phyloP scores from a whole-genome alignment of 2,329 filamentous ascomycete genomes.

The Pseudogymnoascus sp. region DNA sequence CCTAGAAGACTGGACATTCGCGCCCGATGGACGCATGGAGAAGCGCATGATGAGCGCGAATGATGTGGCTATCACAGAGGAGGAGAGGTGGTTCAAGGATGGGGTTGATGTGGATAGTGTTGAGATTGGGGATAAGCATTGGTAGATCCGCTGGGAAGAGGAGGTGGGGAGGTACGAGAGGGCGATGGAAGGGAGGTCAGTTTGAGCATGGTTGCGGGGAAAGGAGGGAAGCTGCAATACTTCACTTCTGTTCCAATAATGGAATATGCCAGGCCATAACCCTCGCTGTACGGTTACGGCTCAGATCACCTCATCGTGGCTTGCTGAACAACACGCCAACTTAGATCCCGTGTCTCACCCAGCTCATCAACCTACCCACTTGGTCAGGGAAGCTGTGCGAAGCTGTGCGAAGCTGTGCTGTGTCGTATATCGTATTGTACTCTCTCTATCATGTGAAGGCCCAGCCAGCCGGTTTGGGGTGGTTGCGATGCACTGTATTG shows the following conservation, averaged over 20 bases:
- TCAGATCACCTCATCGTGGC: neutral
- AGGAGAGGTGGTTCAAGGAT: slow-evolving; percentile 61
- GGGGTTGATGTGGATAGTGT: slow-evolving; percentile 62
- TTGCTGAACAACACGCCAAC: neutral
- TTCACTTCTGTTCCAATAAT: neutral
- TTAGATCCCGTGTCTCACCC: neutral
- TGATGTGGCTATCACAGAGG: slow-evolving; percentile 54
- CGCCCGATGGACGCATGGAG: slow-evolving; percentile 58
- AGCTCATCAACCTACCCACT: neutral
- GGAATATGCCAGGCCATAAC: neutral
- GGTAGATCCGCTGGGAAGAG: slow-evolving; percentile 35
- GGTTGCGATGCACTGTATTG: neutral
- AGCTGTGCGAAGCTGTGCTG: neutral
- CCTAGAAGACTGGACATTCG: slow-evolving; percentile 72
- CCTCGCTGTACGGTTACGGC: neutral
- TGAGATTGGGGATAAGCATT: slow-evolving; percentile 58
- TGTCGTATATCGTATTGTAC: neutral
- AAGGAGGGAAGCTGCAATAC: neutral
- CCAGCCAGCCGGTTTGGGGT: neutral
- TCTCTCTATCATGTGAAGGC: neutral
- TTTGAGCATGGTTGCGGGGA: neutral
- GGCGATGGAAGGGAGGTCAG: neutral
- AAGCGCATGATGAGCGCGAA: slow-evolving; percentile 73
- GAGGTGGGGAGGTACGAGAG: neutral
- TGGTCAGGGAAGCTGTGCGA: neutral